These are phyloP conservation scores for Fusarium sp. DNA, from an alignment of 2,329 filamentous ascomycete species.

Conservation along the genomic window DNA sequence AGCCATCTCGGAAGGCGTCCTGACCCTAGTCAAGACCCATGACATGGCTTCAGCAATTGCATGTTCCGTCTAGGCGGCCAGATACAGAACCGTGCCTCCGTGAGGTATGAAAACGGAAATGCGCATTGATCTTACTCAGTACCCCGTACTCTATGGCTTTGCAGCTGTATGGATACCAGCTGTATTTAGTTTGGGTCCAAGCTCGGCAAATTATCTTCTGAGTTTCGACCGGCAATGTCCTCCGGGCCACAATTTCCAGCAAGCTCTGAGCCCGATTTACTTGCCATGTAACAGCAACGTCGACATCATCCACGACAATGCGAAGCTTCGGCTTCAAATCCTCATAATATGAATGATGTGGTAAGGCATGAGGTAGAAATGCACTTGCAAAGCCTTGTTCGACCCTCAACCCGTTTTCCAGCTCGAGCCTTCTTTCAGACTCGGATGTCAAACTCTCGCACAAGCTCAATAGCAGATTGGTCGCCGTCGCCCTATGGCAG, in stretches of 20 bases:
- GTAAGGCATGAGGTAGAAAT: not conserved
- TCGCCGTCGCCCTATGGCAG: slow-evolving; percentile 1
- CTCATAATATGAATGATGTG: not conserved
- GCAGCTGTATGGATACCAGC: not conserved
- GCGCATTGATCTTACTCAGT: slow-evolving; percentile 22
- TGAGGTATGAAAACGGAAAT: slow-evolving; percentile 30
- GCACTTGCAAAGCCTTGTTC: not conserved
- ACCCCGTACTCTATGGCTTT: slow-evolving; percentile 11
- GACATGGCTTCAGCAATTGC: slow-evolving; percentile 27
- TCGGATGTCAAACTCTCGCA: slow-evolving; percentile 7
- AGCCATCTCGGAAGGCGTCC: slow-evolving; percentile 37
- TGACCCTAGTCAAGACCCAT: slow-evolving; percentile 34
- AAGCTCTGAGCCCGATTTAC: slow-evolving; percentile 9
- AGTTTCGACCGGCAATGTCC: slow-evolving; percentile 7
- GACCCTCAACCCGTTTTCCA: slow-evolving; percentile 3
- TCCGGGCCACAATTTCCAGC: not conserved
- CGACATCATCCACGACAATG: slow-evolving; percentile 2
- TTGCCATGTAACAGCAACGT: slow-evolving; percentile 10
- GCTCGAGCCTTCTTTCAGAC: not conserved
- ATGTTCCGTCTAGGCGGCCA: slow-evolving; percentile 18
- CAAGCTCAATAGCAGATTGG: not conserved
- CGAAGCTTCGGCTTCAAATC: not conserved
- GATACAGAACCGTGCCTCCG: slow-evolving; percentile 29
- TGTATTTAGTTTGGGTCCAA: slow-evolving; percentile 15
- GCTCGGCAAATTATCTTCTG: slow-evolving; percentile 8